Percentiles rank a stretch among this genome's conserved stretches.
Evolutionary conservation across 257 asterid species (phyloP).

Genomic region (Capsicum rhomboideum): DNA sequence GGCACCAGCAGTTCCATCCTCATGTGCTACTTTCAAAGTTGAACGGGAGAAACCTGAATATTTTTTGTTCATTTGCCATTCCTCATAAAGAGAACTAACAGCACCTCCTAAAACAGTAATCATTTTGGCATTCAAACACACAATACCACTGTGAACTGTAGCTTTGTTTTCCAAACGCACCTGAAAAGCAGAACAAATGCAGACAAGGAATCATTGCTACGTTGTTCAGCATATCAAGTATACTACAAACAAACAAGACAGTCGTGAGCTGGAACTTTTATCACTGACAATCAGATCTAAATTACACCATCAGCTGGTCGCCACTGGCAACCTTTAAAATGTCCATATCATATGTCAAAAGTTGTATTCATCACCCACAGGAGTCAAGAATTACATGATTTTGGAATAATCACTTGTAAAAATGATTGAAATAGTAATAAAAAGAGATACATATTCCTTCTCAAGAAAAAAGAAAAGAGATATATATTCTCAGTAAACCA

Average conservation of each 20-base stretch:
- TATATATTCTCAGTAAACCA: not conserved
- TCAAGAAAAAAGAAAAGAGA: not conserved
- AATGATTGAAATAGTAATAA: not conserved
- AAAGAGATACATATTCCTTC: not conserved
- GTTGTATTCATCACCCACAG: not conserved
- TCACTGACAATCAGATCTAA: not conserved
- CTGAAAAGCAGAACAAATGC: slow-evolving; percentile 34
- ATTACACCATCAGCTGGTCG: not conserved
- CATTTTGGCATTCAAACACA: slow-evolving; percentile 51
- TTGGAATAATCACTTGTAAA: not conserved
- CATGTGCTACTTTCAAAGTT: slow-evolving; percentile 36
- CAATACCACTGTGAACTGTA: slow-evolving; percentile 43
- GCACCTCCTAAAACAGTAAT: slow-evolving; percentile 60
- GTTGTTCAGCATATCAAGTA: not conserved
- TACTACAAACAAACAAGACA: not conserved
- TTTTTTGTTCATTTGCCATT: slow-evolving; percentile 78
- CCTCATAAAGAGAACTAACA: slow-evolving; percentile 78
- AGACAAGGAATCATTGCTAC: not conserved
- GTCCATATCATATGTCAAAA: not conserved
- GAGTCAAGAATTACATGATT: not conserved
- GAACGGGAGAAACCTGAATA: slow-evolving; percentile 56
- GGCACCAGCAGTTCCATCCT: slow-evolving; percentile 45
- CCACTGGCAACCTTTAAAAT: not conserved
- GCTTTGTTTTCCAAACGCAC: slow-evolving; percentile 54
- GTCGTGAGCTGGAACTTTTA: not conserved